phyloP scores from a whole-genome alignment of 2,329 filamentous ascomycete genomes.

The Akanthomyces lecanii region DNA sequence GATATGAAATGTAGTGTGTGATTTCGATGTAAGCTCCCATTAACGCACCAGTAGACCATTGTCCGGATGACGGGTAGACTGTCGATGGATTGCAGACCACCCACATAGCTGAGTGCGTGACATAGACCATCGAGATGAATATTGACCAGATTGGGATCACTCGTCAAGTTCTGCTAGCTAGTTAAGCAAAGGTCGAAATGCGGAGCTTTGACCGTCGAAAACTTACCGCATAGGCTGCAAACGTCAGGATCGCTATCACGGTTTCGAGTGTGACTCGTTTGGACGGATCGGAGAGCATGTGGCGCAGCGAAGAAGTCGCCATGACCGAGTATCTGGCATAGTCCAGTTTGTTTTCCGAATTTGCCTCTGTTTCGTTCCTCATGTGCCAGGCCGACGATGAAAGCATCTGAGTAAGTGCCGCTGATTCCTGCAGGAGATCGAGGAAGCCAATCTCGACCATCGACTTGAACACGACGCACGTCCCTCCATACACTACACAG shows the following conservation, averaged over 20 bases:
- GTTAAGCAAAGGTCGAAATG: background rate
- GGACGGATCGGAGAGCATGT: background rate
- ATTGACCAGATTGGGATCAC: background rate
- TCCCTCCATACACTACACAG: background rate
- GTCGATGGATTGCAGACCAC: no score
- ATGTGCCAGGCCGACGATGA: constrained; percentile 6
- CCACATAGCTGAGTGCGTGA: background rate
- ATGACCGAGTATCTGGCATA: background rate
- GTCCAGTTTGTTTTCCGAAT: background rate
- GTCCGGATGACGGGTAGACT: no score
- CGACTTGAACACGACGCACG: constrained; percentile 10
- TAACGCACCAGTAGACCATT: no score
- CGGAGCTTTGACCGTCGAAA: background rate
- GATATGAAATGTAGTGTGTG: no score
- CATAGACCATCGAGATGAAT: constrained; percentile 4
- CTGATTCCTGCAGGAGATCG: background rate
- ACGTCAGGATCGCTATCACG: background rate
- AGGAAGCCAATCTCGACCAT: constrained; percentile 14
- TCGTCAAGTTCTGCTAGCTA: background rate
- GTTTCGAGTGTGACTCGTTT: background rate
- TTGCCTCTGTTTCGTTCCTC: background rate
- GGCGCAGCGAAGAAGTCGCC: no score
- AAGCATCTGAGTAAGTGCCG: constrained; percentile 7
- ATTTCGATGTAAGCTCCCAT: no score
- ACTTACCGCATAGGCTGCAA: background rate